phyloP scores from a whole-genome alignment of 1,139 yeast species.

The Pichiaceae sp. region DNA sequence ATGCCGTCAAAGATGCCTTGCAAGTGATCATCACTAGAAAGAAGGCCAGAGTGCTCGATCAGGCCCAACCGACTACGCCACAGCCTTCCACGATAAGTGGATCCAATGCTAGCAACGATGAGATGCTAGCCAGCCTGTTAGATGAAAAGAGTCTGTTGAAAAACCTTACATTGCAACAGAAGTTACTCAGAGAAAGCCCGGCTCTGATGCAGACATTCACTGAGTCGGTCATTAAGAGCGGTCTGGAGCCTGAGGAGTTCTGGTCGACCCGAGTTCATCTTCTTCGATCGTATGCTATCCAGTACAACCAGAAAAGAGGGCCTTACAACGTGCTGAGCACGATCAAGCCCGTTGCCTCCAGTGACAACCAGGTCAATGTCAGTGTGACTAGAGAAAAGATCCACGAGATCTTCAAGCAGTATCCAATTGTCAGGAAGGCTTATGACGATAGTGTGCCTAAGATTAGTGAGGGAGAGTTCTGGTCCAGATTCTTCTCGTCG shows the following conservation, averaged over 20 bases:
- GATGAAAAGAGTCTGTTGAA: constrained; percentile 46
- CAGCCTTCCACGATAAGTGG: constrained; percentile 5
- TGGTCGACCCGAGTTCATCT: constrained; percentile 83
- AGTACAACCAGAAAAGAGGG: constrained; percentile 79
- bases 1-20: constrained; percentile 57
- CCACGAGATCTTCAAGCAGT: constrained; percentile 83
- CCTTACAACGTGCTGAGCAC: constrained; percentile 92
- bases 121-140: constrained; percentile 29
- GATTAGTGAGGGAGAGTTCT: constrained; percentile 81
- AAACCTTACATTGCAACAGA: constrained; percentile 73
- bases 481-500: constrained; percentile 95
- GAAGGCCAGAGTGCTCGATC: constrained; percentile 22
- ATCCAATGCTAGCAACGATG: constrained; percentile 12
- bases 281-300: constrained; percentile 76
- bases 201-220: constrained; percentile 70
- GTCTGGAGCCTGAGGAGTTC: constrained; percentile 72
- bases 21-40: constrained; percentile 68
- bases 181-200: constrained; percentile 61
- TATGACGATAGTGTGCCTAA: constrained; percentile 87
- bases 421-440: constrained; percentile 87
- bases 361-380: constrained; percentile 86
- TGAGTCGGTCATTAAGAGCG: constrained; percentile 77
- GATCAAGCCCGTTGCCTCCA: constrained; percentile 84
- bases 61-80: constrained; percentile 12
- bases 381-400: constrained; percentile 87